Evolutionary conservation across 345 rosid species (phyloP).

Genomic region (Anacardium occidentale): DNA sequence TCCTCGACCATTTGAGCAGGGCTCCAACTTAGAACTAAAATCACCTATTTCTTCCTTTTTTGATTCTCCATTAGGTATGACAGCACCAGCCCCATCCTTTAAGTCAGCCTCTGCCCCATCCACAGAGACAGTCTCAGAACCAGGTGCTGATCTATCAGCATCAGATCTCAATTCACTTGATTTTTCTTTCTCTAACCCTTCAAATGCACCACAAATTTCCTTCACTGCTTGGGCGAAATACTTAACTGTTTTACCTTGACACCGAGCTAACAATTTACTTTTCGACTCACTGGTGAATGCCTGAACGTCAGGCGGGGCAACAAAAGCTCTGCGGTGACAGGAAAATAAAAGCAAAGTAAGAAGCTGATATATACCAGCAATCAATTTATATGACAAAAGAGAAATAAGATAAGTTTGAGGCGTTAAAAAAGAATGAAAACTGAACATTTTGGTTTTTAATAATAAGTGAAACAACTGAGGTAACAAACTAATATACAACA

Average conservation of each 20-base stretch:
- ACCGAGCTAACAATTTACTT: slow-evolving; percentile 56
- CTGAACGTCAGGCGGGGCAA: slow-evolving; percentile 78
- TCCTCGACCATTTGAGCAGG: slow-evolving; percentile 30
- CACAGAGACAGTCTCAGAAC: slow-evolving; percentile 41
- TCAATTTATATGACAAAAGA: slow-evolving; percentile 4
- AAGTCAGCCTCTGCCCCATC: slow-evolving; percentile 43
- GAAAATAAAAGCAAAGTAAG: slow-evolving; percentile 20
- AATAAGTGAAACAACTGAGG: neutral
- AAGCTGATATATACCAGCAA: neutral
- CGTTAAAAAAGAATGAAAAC: neutral
- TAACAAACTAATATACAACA: neutral
- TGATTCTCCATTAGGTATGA: slow-evolving; percentile 34
- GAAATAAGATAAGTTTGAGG: neutral
- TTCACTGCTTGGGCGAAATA: slow-evolving; percentile 75
- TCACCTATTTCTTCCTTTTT: slow-evolving; percentile 34
- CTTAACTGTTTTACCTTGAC: slow-evolving; percentile 71
- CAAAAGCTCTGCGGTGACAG: slow-evolving; percentile 66
- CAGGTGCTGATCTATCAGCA: slow-evolving; percentile 34
- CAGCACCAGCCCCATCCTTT: slow-evolving; percentile 31
- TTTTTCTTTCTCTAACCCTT: slow-evolving; percentile 54
- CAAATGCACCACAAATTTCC: slow-evolving; percentile 81
- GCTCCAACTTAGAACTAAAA: slow-evolving; percentile 36
- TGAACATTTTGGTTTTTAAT: neutral
- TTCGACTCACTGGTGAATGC: slow-evolving; percentile 74
- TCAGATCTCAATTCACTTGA: slow-evolving; percentile 42